Percentiles rank a stretch among this genome's conserved stretches.
phyloP scores from a whole-genome alignment of 2,329 filamentous ascomycete genomes.

The Pseudogymnoascus sp. region DNA sequence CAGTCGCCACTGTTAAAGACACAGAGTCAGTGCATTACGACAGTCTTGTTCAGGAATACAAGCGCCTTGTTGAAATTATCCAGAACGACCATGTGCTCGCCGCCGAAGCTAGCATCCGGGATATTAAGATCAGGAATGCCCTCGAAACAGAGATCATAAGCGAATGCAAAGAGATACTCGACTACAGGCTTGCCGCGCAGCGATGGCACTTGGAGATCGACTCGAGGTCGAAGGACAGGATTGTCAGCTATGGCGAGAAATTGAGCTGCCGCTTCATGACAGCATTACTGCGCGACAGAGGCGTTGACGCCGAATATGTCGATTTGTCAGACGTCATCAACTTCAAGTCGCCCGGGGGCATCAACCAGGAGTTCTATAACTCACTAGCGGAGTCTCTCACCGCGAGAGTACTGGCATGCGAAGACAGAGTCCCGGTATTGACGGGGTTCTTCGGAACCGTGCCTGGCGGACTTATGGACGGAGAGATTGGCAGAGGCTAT shows the following conservation, averaged over 20 bases:
- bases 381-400: slow-evolving; percentile 53
- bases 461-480: slow-evolving; percentile 80
- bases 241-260: slow-evolving; percentile 94
- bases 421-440: slow-evolving; percentile 63
- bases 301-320: slow-evolving; percentile 80
- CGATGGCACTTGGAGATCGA: slow-evolving; percentile 69
- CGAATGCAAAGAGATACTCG: slow-evolving; percentile 74
- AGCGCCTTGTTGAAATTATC: slow-evolving; percentile 70
- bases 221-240: slow-evolving; percentile 71
- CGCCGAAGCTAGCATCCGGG: slow-evolving; percentile 54
- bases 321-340: slow-evolving; percentile 79
- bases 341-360: slow-evolving; percentile 47
- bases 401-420: slow-evolving; percentile 58
- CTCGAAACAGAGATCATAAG: slow-evolving; percentile 61
- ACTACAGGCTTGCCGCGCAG: slow-evolving; percentile 59
- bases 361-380: slow-evolving; percentile 65
- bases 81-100: slow-evolving; percentile 73
- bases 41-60: slow-evolving; percentile 54
- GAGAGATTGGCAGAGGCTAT: slow-evolving; percentile 87
- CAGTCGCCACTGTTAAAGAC: slow-evolving; percentile 45
- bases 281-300: slow-evolving; percentile 69
- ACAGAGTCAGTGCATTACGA: slow-evolving; percentile 45
- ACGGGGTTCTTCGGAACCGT: slow-evolving; percentile 95
- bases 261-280: slow-evolving; percentile 90
- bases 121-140: slow-evolving; percentile 46